These are phyloP conservation scores for Odontarrhena argentea DNA, from an alignment of 345 rosid species.

Conservation along the genomic window DNA sequence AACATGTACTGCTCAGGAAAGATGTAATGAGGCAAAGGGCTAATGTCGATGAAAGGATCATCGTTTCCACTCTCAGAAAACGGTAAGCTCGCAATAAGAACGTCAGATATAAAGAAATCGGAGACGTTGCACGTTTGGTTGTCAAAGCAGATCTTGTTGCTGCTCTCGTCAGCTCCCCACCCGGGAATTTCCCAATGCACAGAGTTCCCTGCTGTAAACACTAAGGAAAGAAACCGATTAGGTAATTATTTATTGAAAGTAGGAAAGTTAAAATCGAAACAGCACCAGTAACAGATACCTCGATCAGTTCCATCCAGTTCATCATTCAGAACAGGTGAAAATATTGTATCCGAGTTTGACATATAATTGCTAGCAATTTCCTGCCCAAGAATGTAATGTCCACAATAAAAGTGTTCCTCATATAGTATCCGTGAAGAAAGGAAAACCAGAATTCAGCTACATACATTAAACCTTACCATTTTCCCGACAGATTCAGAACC, in stretches of 20 bases:
- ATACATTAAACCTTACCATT: conserved; percentile 23
- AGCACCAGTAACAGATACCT: conserved; percentile 45
- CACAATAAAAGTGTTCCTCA: background rate
- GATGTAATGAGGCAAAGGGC: conserved; percentile 61
- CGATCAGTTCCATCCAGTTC: conserved; percentile 45
- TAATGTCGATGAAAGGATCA: conserved; percentile 37
- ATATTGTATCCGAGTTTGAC: conserved; percentile 71
- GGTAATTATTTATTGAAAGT: conserved; percentile 34
- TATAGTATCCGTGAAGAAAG: conserved; percentile 6
- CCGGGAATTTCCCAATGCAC: conserved; percentile 40
- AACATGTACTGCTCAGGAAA: conserved; percentile 72
- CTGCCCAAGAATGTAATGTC: conserved; percentile 27
- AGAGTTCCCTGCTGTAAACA: conserved; percentile 32
- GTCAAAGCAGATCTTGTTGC: conserved; percentile 39
- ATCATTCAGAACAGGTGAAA: conserved; percentile 64
- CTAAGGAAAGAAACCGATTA: conserved; percentile 26
- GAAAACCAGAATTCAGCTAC: conserved; percentile 1
- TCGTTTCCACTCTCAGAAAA: conserved; percentile 34
- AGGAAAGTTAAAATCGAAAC: conserved; percentile 34
- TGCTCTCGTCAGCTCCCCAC: conserved; percentile 40
- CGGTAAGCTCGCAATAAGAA: conserved; percentile 42
- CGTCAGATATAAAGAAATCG: conserved; percentile 40
- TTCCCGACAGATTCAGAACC: conserved; percentile 30
- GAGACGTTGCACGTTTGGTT: conserved; percentile 41
- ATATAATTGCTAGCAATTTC: conserved; percentile 38